Conservation (phyloP, 139 green algal species). For the Chlamydomonas sphaeroides region DNA sequence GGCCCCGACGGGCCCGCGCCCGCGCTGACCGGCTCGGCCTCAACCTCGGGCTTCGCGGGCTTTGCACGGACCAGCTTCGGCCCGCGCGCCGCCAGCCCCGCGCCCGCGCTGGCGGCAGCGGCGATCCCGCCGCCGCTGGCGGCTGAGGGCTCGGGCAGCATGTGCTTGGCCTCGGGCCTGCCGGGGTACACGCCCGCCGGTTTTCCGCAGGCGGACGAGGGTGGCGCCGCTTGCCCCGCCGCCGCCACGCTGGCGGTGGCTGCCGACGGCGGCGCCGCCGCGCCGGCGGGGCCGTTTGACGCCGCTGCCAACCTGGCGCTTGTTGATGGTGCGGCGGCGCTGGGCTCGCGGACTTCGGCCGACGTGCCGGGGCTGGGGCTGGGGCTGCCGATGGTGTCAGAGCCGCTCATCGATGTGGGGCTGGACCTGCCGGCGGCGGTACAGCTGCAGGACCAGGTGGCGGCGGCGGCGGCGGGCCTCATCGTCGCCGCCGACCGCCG, state of each 20-base stretch:
- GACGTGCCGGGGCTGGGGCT: background rate
- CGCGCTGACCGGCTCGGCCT: too few relatives aligned
- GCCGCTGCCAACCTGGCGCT: too few relatives aligned
- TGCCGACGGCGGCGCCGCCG: background rate
- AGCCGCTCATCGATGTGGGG: constrained; percentile 35
- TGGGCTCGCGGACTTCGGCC: background rate
- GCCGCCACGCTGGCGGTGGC: background rate
- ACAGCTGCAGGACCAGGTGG: constrained; percentile 28
- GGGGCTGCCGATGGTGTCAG: background rate
- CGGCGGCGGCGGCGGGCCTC: too few relatives aligned
- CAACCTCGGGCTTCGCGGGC: too few relatives aligned
- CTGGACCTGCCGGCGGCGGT: constrained; percentile 35
- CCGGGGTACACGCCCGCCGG: constrained; percentile 24
- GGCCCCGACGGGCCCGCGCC: too few relatives aligned
- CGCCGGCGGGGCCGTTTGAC: constrained; percentile 29
- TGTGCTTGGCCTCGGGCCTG: background rate
- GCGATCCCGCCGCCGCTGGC: background rate
- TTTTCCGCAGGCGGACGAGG: constrained; percentile 34
- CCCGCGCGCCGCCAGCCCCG: background rate
- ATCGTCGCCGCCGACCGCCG: background rate
- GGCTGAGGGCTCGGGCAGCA: background rate
- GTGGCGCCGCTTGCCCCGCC: constrained; percentile 18
- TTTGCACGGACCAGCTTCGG: background rate
- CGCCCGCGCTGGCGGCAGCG: background rate
- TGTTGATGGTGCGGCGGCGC: background rate